These are phyloP conservation scores for Wakefieldia striispora DNA, from an alignment of 768 basidiomycete species.

Conservation along the genomic window DNA sequence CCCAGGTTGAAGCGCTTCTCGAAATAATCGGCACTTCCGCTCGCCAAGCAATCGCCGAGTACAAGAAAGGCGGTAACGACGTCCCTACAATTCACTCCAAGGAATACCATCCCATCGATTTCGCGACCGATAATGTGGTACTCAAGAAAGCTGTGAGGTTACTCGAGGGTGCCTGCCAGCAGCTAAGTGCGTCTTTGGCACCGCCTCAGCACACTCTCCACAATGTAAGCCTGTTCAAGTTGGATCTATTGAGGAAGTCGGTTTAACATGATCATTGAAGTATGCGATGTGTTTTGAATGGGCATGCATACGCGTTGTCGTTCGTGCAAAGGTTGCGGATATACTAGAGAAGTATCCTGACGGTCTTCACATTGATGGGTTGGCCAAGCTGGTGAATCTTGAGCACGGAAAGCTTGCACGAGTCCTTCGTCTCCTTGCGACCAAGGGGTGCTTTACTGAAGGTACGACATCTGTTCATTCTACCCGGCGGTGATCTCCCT, in stretches of 20 bases:
- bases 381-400: conserved; percentile 22
- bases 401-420: conserved; percentile 30
- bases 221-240: conserved; percentile 19
- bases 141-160: conserved; percentile 28
- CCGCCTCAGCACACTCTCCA: conserved; percentile 28
- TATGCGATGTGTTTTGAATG: conserved; percentile 24
- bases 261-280: conserved; percentile 3
- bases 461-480: conserved; percentile 6
- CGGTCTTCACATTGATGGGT: conserved; percentile 28
- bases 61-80: conserved; percentile 20
- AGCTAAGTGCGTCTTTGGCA: conserved; percentile 25
- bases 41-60: conserved; percentile 25
- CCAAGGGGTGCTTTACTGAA: conserved; percentile 32
- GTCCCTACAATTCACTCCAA: conserved; percentile 27
- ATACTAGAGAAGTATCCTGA: conserved; percentile 21
- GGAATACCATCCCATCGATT: conserved; percentile 23
- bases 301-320: conserved; percentile 25
- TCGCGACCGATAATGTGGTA: conserved; percentile 14
- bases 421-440: conserved; percentile 31
- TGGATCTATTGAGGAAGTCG: no score
- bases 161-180: conserved; percentile 27
- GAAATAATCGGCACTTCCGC: conserved; percentile 30
- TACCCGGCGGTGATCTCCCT: background rate
- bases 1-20: conserved; percentile 31
- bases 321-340: conserved; percentile 28